phyloP scores from a whole-genome alignment of 1,139 yeast genomes.

The Candida sanyaensis region DNA sequence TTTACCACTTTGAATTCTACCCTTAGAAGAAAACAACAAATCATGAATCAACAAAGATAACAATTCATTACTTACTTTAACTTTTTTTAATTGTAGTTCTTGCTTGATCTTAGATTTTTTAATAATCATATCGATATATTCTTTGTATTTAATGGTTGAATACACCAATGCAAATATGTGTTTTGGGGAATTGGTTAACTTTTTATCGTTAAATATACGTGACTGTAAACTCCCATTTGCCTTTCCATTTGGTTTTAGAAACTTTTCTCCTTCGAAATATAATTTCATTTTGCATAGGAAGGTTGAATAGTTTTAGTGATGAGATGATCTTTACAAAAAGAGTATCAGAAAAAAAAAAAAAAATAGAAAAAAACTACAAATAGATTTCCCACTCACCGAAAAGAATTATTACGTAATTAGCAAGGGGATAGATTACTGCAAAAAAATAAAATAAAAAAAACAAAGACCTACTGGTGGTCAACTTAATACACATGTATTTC shows the following conservation, averaged over 20 bases:
- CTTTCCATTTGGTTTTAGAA: conserved; percentile 25
- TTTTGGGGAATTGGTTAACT: conserved; percentile 54
- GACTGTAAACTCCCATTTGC: conserved; percentile 56
- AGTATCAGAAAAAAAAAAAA: background rate
- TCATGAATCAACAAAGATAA: conserved; percentile 78
- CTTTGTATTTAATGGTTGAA: conserved; percentile 72
- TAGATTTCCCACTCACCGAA: background rate
- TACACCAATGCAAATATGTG: conserved; percentile 83
- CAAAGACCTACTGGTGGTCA: no score
- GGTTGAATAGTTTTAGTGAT: background rate
- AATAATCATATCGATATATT: conserved; percentile 60
- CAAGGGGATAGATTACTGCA: conserved; percentile 1
- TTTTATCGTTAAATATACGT: conserved; percentile 58
- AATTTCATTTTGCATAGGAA: conserved; percentile 46
- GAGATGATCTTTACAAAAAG: background rate
- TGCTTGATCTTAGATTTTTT: conserved; percentile 64
- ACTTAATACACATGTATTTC: no score
- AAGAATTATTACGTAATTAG: background rate
- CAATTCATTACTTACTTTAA: conserved; percentile 46
- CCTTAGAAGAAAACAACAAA: conserved; percentile 69
- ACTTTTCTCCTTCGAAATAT: conserved; percentile 63
- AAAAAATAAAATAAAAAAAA: background rate
- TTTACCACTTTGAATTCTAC: conserved; percentile 87
- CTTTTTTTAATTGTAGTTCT: conserved; percentile 27
- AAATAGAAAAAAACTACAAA: background rate